Base-by-base conservation (phyloP, 2,329 filamentous ascomycete species). In the Periconia macrospinosa region DNA sequence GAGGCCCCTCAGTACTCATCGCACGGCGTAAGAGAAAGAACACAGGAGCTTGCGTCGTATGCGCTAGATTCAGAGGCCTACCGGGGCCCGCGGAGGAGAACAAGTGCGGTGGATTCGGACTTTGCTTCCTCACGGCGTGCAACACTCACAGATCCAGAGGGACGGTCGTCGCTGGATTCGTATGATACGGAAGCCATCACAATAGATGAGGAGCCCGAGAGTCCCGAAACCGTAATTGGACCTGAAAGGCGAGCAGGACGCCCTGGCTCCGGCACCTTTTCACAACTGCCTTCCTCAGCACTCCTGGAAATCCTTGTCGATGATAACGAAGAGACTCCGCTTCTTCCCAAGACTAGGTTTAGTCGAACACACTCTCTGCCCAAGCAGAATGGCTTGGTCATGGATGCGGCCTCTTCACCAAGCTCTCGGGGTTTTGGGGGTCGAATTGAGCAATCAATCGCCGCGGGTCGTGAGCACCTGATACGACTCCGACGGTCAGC, bases 31-130 rank as follows among this genome's bases (percentile, higher is more conserved):
- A 88, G 92, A 59, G 88, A 94, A 74, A 88, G 94, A 69, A 95
- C 92, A 2, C 90, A 91, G 48, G 91, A 96, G 74, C 81, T 96
- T 52, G 92, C 92, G 42, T 91, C 85, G 17, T 91, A 92, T 70
- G 87, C 91, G 47, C 82, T 96, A 66, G 72, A 68, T 42, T 60
- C 71, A 41, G 70, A 69, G 41, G 53, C 65, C 33, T 73, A 71
- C 59, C 68, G 68, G 48, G 61, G 61, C 56, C 61, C 61, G 5
- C 59, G 57, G 23, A 59, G 56, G 41, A 54, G 61, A 42, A 54
- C 59, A 50, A 69, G 68, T 60, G 65, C 62, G 47, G 60, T 56
- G 14, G 68, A 64, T 19, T 54, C 62, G 11, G 68, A 71, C 19
- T 55, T 60, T 6, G 54, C 54, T 13, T 59, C 63, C 1, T 57